Evolutionary conservation across 1,284 basidiomycete species (phyloP), one percentile per base, ranked within the genome.

Genomic region (Peniophora sp.): DNA sequence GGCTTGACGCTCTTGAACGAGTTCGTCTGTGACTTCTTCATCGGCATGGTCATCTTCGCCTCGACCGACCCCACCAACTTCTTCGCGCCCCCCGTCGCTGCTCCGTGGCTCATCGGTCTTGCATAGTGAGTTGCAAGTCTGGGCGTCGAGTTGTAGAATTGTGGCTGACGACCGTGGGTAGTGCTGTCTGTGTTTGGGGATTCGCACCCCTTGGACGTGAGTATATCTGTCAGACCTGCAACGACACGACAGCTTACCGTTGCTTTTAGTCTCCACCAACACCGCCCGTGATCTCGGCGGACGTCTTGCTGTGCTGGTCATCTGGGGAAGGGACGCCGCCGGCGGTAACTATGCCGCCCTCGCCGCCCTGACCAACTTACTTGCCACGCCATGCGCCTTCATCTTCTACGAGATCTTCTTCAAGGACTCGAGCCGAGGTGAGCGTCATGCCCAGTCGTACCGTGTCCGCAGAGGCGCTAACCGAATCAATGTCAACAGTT

Each of bases 281-380:
- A 65, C 81, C 1, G 83, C 84, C 27, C 79, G 84, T 57, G 85
- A 87, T 59, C 42, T 88, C 46, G 85, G 84, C 17, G 80, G 72
- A 2, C 76, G 83, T 15, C 55, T 86, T 22, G 71, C 73, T 54
- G 76, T 71, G 3, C 55, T 85, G 59, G 70, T 78, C 0, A 72
- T 85, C 45, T 86, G 78, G 73, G 83, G 83, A 3, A 59, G 42
- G 2, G 57, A 65, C 52, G 83, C 81, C 17, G 61, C 66, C 18
- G 81, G 81, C 22, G 80, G 81, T 3, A 57, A 58, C 15, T 86
- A 85, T 58, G 78, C 81, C 3, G 83, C 81, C 0, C 72, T 87
- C 37, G 65, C 83, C 5, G 77, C 83, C 2, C 68, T 86, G 24
- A 78, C 79, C 2, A 85, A 84, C 58, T 81, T 85, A 48, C 79